Evolutionary conservation across 345 rosid species (phyloP).

Genomic region (Pistacia vera): DNA sequence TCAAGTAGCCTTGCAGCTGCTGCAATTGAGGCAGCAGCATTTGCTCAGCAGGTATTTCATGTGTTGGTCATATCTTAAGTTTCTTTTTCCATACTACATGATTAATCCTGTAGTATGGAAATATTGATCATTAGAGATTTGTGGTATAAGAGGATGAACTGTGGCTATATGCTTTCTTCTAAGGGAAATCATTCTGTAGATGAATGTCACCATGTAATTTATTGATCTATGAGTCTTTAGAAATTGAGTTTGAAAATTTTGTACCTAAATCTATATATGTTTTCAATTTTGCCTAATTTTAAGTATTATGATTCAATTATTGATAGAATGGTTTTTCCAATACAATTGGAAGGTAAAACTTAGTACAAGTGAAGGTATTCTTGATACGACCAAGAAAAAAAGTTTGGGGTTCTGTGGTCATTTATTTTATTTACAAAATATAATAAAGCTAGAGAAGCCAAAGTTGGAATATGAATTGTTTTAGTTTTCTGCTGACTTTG

Average conservation of each 20-base stretch:
- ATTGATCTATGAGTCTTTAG: not conserved
- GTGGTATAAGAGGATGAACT: too few species aligned
- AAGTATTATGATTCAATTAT: too few species aligned
- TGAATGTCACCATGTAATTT: not conserved
- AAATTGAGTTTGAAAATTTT: not conserved
- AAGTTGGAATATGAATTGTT: not conserved
- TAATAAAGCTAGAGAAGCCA: not conserved
- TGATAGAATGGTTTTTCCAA: not conserved
- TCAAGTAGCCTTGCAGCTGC: slow-evolving; percentile 98
- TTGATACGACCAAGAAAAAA: not conserved
- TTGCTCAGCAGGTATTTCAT: slow-evolving; percentile 83
- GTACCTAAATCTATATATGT: not conserved
- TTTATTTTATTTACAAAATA: not conserved
- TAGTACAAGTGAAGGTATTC: not conserved
- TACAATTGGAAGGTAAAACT: not conserved
- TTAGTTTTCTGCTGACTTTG: slow-evolving; percentile 4
- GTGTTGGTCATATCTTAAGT: too few species aligned
- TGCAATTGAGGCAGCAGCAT: slow-evolving; percentile 97
- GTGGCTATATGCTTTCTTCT: not conserved
- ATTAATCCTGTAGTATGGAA: too few species aligned
- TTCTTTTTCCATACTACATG: too few species aligned
- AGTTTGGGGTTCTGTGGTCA: not conserved
- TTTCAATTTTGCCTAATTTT: not conserved
- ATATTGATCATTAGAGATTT: too few species aligned
- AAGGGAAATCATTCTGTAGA: too few species aligned